phyloP scores from a whole-genome alignment of 2,329 filamentous ascomycete genomes.

The Alternaria arbusti region DNA sequence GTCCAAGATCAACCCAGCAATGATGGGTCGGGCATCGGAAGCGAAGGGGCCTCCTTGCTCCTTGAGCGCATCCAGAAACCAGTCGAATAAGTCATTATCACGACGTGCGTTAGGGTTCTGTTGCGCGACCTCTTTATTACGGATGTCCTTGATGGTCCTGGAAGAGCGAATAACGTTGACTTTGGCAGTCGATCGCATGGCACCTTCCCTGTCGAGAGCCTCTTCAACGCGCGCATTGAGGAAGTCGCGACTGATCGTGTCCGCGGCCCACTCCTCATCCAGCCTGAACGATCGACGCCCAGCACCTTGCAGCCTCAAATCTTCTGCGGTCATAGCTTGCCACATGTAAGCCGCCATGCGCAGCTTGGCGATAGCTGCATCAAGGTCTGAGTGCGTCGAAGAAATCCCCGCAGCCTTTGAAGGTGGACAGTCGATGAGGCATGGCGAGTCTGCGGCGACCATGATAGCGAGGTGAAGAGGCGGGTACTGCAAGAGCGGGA shows the following conservation, averaged over 20 bases:
- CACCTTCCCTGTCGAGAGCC: constrained; percentile 16
- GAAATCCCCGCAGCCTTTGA: constrained; percentile 30
- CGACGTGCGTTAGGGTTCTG: constrained; percentile 23
- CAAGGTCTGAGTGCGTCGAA: constrained; percentile 34
- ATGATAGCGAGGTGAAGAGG: constrained; percentile 44
- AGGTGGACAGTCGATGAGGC: constrained; percentile 40
- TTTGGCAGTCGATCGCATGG: constrained; percentile 36
- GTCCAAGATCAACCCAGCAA: constrained; percentile 42
- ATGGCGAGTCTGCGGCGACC: constrained; percentile 42
- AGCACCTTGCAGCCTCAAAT: constrained; percentile 32
- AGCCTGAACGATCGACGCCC: constrained; percentile 38
- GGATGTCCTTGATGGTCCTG: constrained; percentile 31
- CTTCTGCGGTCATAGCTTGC: constrained; percentile 45
- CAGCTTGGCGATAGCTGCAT: constrained; percentile 41
- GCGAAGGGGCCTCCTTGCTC: constrained; percentile 33
- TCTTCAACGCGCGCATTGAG: constrained; percentile 17
- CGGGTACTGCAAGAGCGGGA: constrained; percentile 39
- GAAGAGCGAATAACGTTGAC: constrained; percentile 35
- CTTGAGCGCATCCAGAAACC: constrained; percentile 33
- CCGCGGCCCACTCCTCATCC: constrained; percentile 39
- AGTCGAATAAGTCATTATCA: constrained; percentile 22
- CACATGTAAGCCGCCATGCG: constrained; percentile 47
- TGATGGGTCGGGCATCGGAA: constrained; percentile 28
- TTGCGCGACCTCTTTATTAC: constrained; percentile 24
- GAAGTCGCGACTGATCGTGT: constrained; percentile 34